Conservation (phyloP, 1,284 basidiomycete genomes). For the Rhodotorula glutinis region DNA sequence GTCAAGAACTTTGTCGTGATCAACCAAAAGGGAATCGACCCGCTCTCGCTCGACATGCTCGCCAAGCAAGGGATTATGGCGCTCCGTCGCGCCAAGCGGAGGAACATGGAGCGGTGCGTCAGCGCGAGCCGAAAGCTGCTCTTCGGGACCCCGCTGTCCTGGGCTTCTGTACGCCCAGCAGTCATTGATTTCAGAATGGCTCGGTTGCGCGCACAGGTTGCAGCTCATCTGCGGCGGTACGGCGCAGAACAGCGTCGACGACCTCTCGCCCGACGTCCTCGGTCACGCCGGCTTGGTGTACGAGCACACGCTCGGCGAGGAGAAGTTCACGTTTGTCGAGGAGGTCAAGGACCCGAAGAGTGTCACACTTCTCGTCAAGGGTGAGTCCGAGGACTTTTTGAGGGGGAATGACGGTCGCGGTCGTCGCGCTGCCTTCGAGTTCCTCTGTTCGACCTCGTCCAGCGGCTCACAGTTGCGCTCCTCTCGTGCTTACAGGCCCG, state of each 20-base stretch:
- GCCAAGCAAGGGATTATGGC: slow-evolving; percentile 97
- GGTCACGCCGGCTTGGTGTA: slow-evolving; percentile 98
- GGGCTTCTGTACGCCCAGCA: background rate
- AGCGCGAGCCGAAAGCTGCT: background rate
- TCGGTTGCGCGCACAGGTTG: slow-evolving; percentile 55
- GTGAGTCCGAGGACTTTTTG: slow-evolving; percentile 49
- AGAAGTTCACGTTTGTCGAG: slow-evolving; percentile 98
- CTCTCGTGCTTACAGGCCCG: slow-evolving; percentile 56
- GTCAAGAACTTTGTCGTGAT: slow-evolving; percentile 90
- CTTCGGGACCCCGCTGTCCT: background rate
- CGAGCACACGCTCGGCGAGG: slow-evolving; percentile 97
- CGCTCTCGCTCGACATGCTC: slow-evolving; percentile 90
- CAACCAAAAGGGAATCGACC: slow-evolving; percentile 99
- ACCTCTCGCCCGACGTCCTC: slow-evolving; percentile 82
- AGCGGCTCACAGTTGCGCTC: background rate
- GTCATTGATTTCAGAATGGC: background rate
- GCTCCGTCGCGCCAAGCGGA: slow-evolving; percentile 88
- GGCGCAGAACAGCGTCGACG: slow-evolving; percentile 97
- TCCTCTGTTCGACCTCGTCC: too few relatives aligned
- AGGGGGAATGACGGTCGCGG: background rate
- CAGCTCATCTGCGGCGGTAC: slow-evolving; percentile 92
- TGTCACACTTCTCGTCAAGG: slow-evolving; percentile 95
- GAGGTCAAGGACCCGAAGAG: slow-evolving; percentile 95
- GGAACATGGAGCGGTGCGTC: slow-evolving; percentile 90
- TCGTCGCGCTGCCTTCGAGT: background rate